Evolutionary conservation across 768 basidiomycete genomes (phyloP).

Genomic region (Rhizopogon rudus): DNA sequence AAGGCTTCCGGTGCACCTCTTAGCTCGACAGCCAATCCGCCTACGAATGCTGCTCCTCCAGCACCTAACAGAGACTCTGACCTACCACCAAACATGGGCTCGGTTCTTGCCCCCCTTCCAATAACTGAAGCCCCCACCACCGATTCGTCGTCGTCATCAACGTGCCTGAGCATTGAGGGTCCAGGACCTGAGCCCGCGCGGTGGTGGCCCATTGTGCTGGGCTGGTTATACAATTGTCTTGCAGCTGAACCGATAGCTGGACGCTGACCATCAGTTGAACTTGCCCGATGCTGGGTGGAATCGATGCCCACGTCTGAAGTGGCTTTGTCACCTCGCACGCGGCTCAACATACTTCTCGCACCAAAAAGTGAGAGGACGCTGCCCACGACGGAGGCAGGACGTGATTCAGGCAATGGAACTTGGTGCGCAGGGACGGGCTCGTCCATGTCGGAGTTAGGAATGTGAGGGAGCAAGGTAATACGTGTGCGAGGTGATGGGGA

Average conservation of each 20-base stretch:
- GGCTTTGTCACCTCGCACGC: slow-evolving; percentile 12
- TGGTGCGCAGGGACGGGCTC: slow-evolving; percentile 9
- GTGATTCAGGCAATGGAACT: slow-evolving; percentile 24
- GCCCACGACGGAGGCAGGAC: slow-evolving; percentile 25
- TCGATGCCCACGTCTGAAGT: slow-evolving; percentile 20
- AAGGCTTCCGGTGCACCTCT: background rate
- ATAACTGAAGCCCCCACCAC: background rate
- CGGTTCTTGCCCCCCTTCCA: background rate
- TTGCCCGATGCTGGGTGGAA: background rate
- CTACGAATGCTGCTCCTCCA: background rate
- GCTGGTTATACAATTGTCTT: slow-evolving; percentile 5
- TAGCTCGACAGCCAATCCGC: background rate
- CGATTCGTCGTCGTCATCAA: background rate
- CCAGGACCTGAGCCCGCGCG: background rate
- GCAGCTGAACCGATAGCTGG: slow-evolving; percentile 5
- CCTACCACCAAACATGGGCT: background rate
- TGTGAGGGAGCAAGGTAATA: slow-evolving; percentile 9
- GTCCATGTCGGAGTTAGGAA: slow-evolving; percentile 12
- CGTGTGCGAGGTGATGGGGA: slow-evolving; percentile 4
- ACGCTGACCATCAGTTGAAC: background rate
- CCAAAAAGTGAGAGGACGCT: slow-evolving; percentile 3
- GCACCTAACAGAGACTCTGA: background rate
- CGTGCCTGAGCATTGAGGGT: slow-evolving; percentile 4
- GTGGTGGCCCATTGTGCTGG: background rate
- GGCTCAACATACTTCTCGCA: background rate